Conservation (phyloP, 192 early-diverging fungal genomes). For the Rhizophagus clarus region DNA sequence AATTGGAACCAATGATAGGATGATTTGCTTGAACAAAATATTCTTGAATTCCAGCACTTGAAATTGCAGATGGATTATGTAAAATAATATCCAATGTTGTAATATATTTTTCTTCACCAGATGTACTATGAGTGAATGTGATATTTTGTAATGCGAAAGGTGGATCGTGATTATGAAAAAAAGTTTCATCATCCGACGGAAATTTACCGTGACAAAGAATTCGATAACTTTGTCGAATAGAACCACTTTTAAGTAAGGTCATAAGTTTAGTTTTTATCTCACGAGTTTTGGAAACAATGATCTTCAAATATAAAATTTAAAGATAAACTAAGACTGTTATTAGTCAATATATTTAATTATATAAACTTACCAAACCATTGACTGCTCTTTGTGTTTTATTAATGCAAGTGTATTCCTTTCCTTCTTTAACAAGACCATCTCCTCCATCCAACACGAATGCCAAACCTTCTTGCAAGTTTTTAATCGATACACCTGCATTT, state of each 20-base stretch:
- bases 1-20: constrained; percentile 19
- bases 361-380: constrained; percentile 20
- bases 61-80: background rate
- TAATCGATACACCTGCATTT: constrained; percentile 3
- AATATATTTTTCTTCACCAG: constrained; percentile 9
- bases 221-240: constrained; percentile 9
- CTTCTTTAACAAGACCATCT: background rate
- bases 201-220: constrained; percentile 22
- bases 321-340: background rate
- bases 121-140: constrained; percentile 3
- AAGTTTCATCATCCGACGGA: background rate
- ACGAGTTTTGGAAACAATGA: constrained; percentile 6
- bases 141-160: background rate
- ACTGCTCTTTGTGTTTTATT: constrained; percentile 7
- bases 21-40: constrained; percentile 6
- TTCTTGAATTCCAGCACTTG: background rate
- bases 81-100: constrained; percentile 3
- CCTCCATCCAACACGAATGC: background rate
- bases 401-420: constrained; percentile 4
- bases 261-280: constrained; percentile 11
- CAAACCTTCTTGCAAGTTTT: background rate
- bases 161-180: background rate
- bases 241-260: background rate
- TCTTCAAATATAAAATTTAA: background rate
- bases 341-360: background rate